Percentiles rank a stretch among this genome's conserved stretches.
Evolutionary conservation across 176 grass and related monocot genomes (phyloP).

Genomic region (Aechmea fasciata): DNA sequence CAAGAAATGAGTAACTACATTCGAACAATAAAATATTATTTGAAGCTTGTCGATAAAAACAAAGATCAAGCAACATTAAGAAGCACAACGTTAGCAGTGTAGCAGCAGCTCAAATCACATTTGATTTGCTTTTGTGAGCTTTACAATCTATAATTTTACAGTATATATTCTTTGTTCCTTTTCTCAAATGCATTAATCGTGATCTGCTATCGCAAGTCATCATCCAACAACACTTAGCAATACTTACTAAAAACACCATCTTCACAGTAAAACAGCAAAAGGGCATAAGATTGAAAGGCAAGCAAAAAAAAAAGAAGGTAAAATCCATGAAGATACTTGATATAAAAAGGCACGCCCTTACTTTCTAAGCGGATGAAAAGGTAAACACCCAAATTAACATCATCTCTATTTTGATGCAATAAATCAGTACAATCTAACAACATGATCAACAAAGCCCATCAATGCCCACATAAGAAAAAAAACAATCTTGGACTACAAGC

Average conservation of each 20-base stretch:
- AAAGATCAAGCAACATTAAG: background rate
- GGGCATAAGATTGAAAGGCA: background rate
- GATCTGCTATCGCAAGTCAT: background rate
- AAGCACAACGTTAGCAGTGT: background rate
- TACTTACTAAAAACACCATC: background rate
- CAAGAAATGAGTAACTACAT: background rate
- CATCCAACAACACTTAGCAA: background rate
- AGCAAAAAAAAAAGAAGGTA: background rate
- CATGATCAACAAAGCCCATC: background rate
- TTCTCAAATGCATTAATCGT: background rate
- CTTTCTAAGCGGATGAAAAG: too few relatives aligned
- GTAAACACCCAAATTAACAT: background rate
- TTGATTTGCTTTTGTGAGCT: background rate
- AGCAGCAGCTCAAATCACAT: background rate
- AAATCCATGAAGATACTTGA: too few relatives aligned
- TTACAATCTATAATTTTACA: background rate
- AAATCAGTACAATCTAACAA: background rate
- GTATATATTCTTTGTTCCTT: background rate
- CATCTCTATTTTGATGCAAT: background rate
- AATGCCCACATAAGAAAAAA: background rate
- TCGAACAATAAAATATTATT: background rate
- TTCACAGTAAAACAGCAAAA: background rate
- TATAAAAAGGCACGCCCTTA: too few relatives aligned
- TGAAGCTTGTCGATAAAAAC: too few relatives aligned
- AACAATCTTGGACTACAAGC: background rate